A percentile compares a stretch with the other conserved stretches of the same genome.
Evolutionary conservation across 2,329 filamentous ascomycete genomes (phyloP).

Genomic region (Cercospora janseana): DNA sequence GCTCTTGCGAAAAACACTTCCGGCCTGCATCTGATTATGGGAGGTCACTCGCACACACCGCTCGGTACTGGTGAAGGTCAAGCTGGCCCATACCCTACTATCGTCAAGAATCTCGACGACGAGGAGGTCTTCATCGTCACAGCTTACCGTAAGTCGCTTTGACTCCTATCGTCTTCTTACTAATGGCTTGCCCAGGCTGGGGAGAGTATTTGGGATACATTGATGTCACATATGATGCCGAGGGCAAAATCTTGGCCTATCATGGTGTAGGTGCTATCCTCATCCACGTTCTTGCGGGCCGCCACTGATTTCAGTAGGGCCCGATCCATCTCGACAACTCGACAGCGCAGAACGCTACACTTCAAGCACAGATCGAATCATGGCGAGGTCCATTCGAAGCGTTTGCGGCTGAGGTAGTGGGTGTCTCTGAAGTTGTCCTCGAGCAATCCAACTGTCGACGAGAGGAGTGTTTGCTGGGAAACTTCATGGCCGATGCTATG

Average conservation of each 20-base stretch:
- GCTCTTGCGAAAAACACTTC: constrained; percentile 59
- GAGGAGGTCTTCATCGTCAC: constrained; percentile 69
- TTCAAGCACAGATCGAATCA: constrained; percentile 58
- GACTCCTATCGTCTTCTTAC: background rate
- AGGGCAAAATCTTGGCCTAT: constrained; percentile 62
- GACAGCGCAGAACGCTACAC: constrained; percentile 55
- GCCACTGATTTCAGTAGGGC: constrained; percentile 21
- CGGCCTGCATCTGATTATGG: constrained; percentile 67
- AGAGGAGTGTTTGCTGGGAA: constrained; percentile 54
- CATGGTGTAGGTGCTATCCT: constrained; percentile 47
- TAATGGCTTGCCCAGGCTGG: constrained; percentile 44
- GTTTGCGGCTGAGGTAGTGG: constrained; percentile 59
- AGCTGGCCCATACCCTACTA: constrained; percentile 62
- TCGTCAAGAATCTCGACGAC: constrained; percentile 59
- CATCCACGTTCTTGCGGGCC: background rate
- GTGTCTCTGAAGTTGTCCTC: constrained; percentile 54
- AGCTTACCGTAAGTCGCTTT: constrained; percentile 50
- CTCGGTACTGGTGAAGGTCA: constrained; percentile 60
- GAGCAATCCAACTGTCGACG: constrained; percentile 59
- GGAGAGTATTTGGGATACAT: constrained; percentile 68
- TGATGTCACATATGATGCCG: constrained; percentile 60
- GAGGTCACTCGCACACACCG: constrained; percentile 58
- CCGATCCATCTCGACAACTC: constrained; percentile 64
- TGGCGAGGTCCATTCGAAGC: constrained; percentile 63
- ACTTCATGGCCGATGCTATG: constrained; percentile 55